phyloP scores from a whole-genome alignment of 768 basidiomycete species.

The Suillus weaverae region DNA sequence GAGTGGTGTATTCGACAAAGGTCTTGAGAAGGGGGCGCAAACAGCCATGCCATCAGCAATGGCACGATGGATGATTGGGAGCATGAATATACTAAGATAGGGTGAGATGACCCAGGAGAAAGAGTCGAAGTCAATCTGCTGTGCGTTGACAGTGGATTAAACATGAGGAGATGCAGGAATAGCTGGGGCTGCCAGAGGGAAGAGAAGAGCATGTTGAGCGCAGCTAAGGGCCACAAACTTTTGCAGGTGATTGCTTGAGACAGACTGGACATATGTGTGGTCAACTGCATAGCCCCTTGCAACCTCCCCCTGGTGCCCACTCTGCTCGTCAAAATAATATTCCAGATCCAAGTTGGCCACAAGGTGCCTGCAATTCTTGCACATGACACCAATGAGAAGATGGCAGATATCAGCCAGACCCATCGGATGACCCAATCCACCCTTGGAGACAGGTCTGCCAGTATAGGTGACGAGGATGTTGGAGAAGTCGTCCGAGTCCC shows the following conservation, averaged over 20 bases:
- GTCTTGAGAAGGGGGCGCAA: no score
- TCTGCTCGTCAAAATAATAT: background rate
- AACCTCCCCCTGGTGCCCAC: background rate
- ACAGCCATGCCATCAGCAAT: no score
- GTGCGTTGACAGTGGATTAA: background rate
- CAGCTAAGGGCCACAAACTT: background rate
- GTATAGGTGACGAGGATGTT: background rate
- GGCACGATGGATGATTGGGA: background rate
- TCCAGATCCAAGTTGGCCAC: background rate
- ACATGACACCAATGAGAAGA: background rate
- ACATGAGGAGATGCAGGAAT: background rate
- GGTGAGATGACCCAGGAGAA: background rate
- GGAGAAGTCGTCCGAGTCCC: background rate
- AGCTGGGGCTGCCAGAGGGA: background rate
- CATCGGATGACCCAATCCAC: background rate
- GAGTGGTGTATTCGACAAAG: no score
- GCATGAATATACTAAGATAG: background rate
- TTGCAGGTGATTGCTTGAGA: background rate
- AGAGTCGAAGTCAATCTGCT: background rate
- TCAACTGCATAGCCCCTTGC: background rate
- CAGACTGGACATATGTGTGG: background rate
- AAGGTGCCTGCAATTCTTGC: background rate
- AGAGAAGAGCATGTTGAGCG: background rate
- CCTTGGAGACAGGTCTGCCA: background rate
- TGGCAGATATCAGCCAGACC: background rate